phyloP scores from a whole-genome alignment of 2,329 filamentous ascomycete species.

The Microsporum audouinii region DNA sequence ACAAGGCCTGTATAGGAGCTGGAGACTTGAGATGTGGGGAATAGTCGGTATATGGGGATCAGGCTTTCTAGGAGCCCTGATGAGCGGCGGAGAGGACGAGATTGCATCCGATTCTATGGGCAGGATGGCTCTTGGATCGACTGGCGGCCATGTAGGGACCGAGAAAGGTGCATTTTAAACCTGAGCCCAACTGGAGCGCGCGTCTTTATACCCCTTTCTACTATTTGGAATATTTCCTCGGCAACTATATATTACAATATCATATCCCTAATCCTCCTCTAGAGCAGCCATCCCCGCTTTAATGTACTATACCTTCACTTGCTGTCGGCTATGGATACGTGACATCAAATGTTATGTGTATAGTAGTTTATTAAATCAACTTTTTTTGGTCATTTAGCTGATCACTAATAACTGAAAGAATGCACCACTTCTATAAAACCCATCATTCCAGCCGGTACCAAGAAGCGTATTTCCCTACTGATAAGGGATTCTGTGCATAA shows the following conservation, averaged over 20 bases:
- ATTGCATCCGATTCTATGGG: conserved; percentile 15
- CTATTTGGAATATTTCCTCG: background rate
- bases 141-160: conserved; percentile 1
- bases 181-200: background rate
- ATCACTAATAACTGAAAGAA: background rate
- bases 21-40: conserved; percentile 46
- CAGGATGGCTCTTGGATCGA: conserved; percentile 10
- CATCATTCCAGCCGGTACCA: background rate
- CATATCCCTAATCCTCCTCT: background rate
- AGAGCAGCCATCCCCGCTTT: background rate
- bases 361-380: background rate
- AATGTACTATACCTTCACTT: background rate
- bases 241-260: background rate
- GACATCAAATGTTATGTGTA: background rate
- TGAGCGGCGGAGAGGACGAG: conserved; percentile 29
- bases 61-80: conserved; percentile 31
- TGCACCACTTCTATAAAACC: background rate
- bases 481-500: background rate
- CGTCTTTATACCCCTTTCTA: background rate
- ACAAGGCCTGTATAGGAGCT: conserved; percentile 46
- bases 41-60: conserved; percentile 46
- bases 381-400: background rate
- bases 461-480: background rate
- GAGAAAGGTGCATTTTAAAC: background rate
- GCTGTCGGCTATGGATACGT: background rate